Evolutionary conservation across 2,329 filamentous ascomycete species (phyloP).

Genomic region (Trichophyton equinum): DNA sequence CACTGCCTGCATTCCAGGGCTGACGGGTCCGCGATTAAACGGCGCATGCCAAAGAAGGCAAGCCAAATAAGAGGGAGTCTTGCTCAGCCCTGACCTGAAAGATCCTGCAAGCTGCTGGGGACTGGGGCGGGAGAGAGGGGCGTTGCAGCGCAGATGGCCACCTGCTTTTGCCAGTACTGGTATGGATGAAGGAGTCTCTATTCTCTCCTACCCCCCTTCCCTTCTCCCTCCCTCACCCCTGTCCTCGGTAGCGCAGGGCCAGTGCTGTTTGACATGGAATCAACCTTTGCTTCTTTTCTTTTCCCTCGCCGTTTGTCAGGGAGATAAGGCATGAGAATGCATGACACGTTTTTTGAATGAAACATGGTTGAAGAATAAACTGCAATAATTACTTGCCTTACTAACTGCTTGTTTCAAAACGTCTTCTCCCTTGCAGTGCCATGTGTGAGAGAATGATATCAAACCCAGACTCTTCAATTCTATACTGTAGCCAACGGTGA

Average conservation of each 20-base stretch:
- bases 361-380: background rate
- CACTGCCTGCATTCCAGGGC: background rate
- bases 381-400: background rate
- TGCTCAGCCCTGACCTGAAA: background rate
- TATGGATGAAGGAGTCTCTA: slow-evolving; percentile 6
- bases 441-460: slow-evolving; percentile 55
- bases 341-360: background rate
- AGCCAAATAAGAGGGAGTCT: background rate
- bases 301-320: background rate
- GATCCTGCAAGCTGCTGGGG: background rate
- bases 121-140: slow-evolving; percentile 1
- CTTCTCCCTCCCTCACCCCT: background rate
- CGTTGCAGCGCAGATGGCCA: slow-evolving; percentile 6
- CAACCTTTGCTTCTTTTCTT: background rate
- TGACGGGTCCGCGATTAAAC: background rate
- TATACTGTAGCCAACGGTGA: slow-evolving; percentile 54
- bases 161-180: slow-evolving; percentile 12
- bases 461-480: slow-evolving; percentile 45
- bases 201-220: background rate
- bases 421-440: slow-evolving; percentile 34
- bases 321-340: background rate
- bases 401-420: background rate
- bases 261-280: slow-evolving; percentile 1
- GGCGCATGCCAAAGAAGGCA: background rate
- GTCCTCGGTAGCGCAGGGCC: background rate